Percentiles rank a stretch among this genome's conserved stretches.
These are phyloP conservation scores for Ophiosphaerella herpotricha DNA, from an alignment of 2,329 filamentous ascomycete genomes.

Conservation along the genomic window DNA sequence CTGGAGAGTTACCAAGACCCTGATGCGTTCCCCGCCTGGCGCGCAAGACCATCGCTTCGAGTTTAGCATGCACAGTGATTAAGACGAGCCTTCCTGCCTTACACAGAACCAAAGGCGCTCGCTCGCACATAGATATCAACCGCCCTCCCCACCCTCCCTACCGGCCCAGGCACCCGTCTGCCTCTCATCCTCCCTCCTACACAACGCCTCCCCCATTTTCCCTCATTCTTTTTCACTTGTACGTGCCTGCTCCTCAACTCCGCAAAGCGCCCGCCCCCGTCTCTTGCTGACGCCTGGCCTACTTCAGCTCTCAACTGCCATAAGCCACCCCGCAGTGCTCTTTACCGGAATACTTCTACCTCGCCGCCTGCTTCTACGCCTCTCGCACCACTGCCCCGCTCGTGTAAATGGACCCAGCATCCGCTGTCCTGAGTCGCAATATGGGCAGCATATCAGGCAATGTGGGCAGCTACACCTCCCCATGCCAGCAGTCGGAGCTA, in stretches of 20 bases:
- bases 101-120: constrained; percentile 38
- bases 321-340: constrained; percentile 28
- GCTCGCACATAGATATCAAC: constrained; percentile 18
- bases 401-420: constrained; percentile 21
- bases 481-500: background rate
- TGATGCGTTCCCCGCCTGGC: constrained; percentile 47
- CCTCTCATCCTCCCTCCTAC: no score
- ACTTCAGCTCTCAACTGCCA: constrained; percentile 13
- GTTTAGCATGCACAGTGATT: constrained; percentile 46
- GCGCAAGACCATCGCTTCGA: constrained; percentile 46
- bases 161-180: constrained; percentile 4
- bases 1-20: constrained; percentile 31
- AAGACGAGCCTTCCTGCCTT: constrained; percentile 30
- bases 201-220: constrained; percentile 28
- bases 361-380: constrained; percentile 10
- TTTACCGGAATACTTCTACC: constrained; percentile 1
- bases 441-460: constrained; percentile 39
- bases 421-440: constrained; percentile 24
- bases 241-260: constrained; percentile 1
- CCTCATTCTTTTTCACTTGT: constrained; percentile 21
- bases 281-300: constrained; percentile 42
- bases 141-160: constrained; percentile 15
- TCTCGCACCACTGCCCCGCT: constrained; percentile 4
- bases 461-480: constrained; percentile 25
- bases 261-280: constrained; percentile 15